Percentiles rank a stretch among this genome's conserved stretches.
These are phyloP conservation scores for Coix lacrymajobi DNA, from an alignment of 176 grass and related monocot genomes.

Conservation along the genomic window DNA sequence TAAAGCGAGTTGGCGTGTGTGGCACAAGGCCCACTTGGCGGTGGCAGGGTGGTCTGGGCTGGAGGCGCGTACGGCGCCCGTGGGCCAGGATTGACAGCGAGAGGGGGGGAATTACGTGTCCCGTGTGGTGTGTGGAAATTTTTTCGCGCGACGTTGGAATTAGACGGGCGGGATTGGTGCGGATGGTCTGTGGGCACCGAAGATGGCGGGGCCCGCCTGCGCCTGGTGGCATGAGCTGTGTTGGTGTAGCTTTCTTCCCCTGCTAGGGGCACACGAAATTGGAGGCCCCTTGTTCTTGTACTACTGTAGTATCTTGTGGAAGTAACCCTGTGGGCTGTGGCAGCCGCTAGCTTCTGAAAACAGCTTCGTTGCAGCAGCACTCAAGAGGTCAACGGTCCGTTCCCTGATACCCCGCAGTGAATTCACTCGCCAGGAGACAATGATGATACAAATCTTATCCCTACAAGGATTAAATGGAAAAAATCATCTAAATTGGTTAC, in stretches of 20 bases:
- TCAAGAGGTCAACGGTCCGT: no score
- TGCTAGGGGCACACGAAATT: conserved; percentile 32
- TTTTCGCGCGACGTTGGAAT: conserved; percentile 6
- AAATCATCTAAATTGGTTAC: no score
- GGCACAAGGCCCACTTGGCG: not conserved
- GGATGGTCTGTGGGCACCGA: conserved; percentile 50
- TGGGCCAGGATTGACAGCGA: not conserved
- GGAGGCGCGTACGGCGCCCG: not conserved
- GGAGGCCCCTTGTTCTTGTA: not conserved
- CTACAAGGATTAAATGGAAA: no score
- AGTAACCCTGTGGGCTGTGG: not conserved
- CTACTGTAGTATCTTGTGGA: no score
- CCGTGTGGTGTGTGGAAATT: not conserved
- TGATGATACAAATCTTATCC: no score
- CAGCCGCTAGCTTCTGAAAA: not conserved
- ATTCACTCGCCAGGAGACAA: no score
- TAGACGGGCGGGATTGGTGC: conserved; percentile 45
- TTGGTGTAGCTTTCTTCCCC: conserved; percentile 27
- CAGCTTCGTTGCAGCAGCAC: not conserved
- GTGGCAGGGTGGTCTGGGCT: not conserved
- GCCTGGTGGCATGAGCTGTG: conserved; percentile 47
- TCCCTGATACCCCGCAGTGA: no score
- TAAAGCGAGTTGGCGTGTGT: conserved; percentile 16
- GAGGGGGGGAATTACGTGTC: not conserved
- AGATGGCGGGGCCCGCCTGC: conserved; percentile 26